Evolutionary conservation across 2,329 filamentous ascomycete genomes (phyloP), one percentile per base, ranked within the genome.

Genomic region (Nemania abortiva): DNA sequence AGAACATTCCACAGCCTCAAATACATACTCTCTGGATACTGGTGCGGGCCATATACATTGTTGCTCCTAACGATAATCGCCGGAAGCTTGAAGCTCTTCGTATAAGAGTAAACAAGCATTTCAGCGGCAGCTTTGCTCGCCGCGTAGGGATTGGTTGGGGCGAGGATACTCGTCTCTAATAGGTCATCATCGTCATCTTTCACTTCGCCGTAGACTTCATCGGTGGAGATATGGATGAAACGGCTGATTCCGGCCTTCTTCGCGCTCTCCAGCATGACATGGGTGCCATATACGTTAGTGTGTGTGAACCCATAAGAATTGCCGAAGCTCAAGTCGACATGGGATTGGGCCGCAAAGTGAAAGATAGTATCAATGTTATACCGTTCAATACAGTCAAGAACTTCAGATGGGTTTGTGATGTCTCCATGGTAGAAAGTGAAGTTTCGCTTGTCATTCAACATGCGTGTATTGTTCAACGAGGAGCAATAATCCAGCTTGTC

Each of bases 401-500:
- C 91, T 75, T 92, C 89, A 6, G 84, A 83, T 0, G 90, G 89
- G 72, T 91, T 89, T 37, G 91, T 94, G 73, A 95, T 89, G 76
- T 95, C 92, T 64, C 93, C 92, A 77, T 92, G 89, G 79, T 93
- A 91, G 79, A 95, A 95, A 34, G 85, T 87, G 79, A 95, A 96
- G 80, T 95, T 95, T 63, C 86, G 84, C 74, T 86, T 87, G 70
- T 86, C 85, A 74, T 91, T 87, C 57, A 95, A 86, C 59, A 87
- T 85, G 53, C 90, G 86, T 3, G 92, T 93, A 81, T 95, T 96
- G 83, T 94, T 93, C 74, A 94, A 84, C 7, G 92, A 92, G 7
- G 92, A 87, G 82, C 92, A 94, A 82, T 94, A 94, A 79, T 95
- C 92, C 68, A 95, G 85, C 81, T 95, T 95, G 82, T 96, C 93